These are phyloP conservation scores for Saprolegnia diclina DNA, from an alignment of 352 stramenopile species.

Conservation along the genomic window DNA sequence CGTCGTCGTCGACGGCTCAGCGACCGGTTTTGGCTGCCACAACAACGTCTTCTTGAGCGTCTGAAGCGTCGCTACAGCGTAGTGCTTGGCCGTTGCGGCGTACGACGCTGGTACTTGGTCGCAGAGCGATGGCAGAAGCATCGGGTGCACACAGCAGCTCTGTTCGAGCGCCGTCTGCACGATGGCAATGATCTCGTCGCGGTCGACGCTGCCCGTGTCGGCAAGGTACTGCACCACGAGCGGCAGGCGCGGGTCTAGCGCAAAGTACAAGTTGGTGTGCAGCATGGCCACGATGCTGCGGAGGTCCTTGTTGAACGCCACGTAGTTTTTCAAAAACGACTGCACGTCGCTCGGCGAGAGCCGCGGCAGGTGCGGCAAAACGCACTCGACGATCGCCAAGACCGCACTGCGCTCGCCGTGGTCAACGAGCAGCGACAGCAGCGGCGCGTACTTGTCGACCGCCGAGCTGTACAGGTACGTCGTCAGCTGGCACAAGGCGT, in stretches of 20 bases:
- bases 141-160: conserved; percentile 56
- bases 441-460: conserved; percentile 76
- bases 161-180: conserved; percentile 71
- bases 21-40: not conserved
- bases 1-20: not conserved
- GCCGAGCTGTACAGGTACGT: conserved; percentile 66
- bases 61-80: conserved; percentile 9
- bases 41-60: conserved; percentile 9
- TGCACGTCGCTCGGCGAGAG: conserved; percentile 11
- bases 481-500: conserved; percentile 77
- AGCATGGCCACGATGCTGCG: conserved; percentile 10
- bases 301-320: conserved; percentile 20
- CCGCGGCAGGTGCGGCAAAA: conserved; percentile 56
- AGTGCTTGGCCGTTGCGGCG: not conserved
- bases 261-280: conserved; percentile 23
- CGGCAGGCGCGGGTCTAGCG: conserved; percentile 1
- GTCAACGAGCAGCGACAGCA: conserved; percentile 64
- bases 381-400: conserved; percentile 67
- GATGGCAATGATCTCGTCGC: conserved; percentile 50
- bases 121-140: conserved; percentile 55
- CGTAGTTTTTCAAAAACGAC: conserved; percentile 23
- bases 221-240: conserved; percentile 13
- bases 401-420: conserved; percentile 48
- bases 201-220: conserved; percentile 1
- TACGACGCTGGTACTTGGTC: conserved; percentile 30